These are phyloP conservation scores for Saccharomycopsis fermentans DNA, from an alignment of 805 yeast species.

Conservation along the genomic window DNA sequence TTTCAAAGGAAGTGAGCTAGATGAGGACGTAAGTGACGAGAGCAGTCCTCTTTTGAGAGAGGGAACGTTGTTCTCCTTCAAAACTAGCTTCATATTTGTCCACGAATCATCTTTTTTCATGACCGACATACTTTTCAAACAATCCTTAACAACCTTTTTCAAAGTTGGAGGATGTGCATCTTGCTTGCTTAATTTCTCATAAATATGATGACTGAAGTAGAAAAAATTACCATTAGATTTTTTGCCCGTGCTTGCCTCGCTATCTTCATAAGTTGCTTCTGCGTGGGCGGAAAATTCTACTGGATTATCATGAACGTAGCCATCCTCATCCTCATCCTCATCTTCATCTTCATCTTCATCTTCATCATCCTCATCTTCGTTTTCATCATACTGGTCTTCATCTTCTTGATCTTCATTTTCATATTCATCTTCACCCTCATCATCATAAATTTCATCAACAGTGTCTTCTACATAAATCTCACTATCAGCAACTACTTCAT, in stretches of 20 bases:
- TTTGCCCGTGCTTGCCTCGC: background rate
- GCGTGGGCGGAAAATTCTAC: background rate
- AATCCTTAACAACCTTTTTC: constrained; percentile 16
- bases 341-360: constrained; percentile 16
- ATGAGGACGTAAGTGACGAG: background rate
- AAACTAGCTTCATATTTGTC: constrained; percentile 12
- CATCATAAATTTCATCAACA: constrained; percentile 22
- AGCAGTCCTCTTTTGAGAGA: background rate
- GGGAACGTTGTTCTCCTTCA: background rate
- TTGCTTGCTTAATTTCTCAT: background rate
- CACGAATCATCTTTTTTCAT: constrained; percentile 13
- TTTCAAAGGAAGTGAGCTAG: constrained; percentile 1
- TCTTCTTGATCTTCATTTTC: constrained; percentile 21
- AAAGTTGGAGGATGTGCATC: constrained; percentile 5
- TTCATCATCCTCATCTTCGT: constrained; percentile 25
- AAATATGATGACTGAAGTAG: background rate
- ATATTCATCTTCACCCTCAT: constrained; percentile 13
- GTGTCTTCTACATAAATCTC: constrained; percentile 23
- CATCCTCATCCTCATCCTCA: constrained; percentile 19
- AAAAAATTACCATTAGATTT: background rate
- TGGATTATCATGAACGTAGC: constrained; percentile 20
- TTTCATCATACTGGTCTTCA: constrained; percentile 11
- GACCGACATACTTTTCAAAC: constrained; percentile 16
- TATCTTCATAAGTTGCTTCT: constrained; percentile 1
- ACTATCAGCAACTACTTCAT: constrained; percentile 16